A percentile compares a stretch with the other conserved stretches of the same genome.
These are phyloP conservation scores for Pestalotiopsis sp. DNA, from an alignment of 2,329 filamentous ascomycete genomes.

Conservation along the genomic window DNA sequence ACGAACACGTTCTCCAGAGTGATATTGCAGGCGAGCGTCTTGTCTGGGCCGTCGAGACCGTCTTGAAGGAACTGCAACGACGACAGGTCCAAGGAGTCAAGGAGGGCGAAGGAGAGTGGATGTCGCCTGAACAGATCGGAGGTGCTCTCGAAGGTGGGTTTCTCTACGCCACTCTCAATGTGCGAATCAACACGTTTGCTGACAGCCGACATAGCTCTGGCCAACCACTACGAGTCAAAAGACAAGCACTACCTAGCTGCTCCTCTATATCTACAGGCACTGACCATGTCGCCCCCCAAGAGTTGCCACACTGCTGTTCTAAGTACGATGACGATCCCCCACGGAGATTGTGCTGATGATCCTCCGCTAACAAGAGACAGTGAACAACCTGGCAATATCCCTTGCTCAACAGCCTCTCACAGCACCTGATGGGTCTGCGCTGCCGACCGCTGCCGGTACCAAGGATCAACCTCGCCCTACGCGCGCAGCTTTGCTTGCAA, in stretches of 20 bases:
- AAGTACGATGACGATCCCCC: slow-evolving; percentile 51
- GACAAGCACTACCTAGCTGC: slow-evolving; percentile 80
- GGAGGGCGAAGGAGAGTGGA: slow-evolving; percentile 71
- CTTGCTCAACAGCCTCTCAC: slow-evolving; percentile 68
- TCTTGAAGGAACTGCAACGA: slow-evolving; percentile 72
- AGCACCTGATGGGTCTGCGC: slow-evolving; percentile 1
- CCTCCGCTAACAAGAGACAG: slow-evolving; percentile 36
- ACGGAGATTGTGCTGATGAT: neutral
- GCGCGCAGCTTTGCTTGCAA: slow-evolving; percentile 64
- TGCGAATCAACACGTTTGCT: neutral
- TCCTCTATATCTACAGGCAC: slow-evolving; percentile 83
- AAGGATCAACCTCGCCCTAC: slow-evolving; percentile 40
- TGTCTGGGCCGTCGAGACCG: slow-evolving; percentile 80
- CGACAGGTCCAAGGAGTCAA: slow-evolving; percentile 69
- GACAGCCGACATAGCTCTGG: slow-evolving; percentile 58
- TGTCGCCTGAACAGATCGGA: slow-evolving; percentile 73
- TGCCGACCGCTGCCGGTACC: neutral
- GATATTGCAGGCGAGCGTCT: slow-evolving; percentile 76
- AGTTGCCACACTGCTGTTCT: slow-evolving; percentile 80
- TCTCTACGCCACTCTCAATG: neutral
- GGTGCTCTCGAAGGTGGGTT: slow-evolving; percentile 67
- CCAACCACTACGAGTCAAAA: slow-evolving; percentile 72
- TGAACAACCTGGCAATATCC: slow-evolving; percentile 80
- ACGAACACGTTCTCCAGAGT: slow-evolving; percentile 72
- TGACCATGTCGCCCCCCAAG: slow-evolving; percentile 64